These are phyloP conservation scores for Thermomucor indicae-seudaticae DNA, from an alignment of 371 early-diverging fungal species.

Conservation along the genomic window DNA sequence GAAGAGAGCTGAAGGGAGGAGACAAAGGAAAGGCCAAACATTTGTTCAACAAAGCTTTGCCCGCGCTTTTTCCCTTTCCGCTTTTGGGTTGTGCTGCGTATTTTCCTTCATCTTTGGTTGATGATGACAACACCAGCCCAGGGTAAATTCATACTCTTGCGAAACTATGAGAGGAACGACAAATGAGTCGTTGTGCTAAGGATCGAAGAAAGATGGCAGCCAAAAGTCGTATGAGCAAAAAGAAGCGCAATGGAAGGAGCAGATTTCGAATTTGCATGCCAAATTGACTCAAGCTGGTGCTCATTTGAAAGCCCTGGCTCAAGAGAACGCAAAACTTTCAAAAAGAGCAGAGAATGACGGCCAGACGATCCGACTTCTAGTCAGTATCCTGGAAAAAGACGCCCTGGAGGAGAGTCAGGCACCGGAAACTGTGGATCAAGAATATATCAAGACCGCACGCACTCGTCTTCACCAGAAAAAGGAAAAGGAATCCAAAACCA, in stretches of 20 bases:
- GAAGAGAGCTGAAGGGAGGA: too few species aligned
- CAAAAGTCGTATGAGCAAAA: constrained; percentile 5
- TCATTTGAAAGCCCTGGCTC: constrained; percentile 42
- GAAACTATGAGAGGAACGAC: not conserved
- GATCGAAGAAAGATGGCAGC: too few species aligned
- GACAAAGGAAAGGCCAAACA: too few species aligned
- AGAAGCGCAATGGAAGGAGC: constrained; percentile 14
- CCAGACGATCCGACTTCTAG: not conserved
- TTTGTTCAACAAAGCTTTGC: too few species aligned
- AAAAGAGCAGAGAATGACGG: not conserved
- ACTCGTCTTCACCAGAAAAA: too few species aligned
- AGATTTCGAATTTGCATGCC: constrained; percentile 12
- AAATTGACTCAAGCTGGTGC: constrained; percentile 44
- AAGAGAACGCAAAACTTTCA: constrained; percentile 29
- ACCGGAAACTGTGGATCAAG: too few species aligned
- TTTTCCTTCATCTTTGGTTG: too few species aligned
- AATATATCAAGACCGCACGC: not conserved
- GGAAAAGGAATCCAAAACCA: too few species aligned
- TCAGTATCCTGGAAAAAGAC: constrained; percentile 1
- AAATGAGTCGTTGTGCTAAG: not conserved
- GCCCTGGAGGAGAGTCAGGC: too few species aligned
- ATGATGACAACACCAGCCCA: too few species aligned
- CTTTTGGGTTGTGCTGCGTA: not conserved
- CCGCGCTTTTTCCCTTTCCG: not conserved
- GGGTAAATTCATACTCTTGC: too few species aligned